These are phyloP conservation scores for Kodamaea hsintzibuensis DNA, from an alignment of 805 yeast species.

Conservation along the genomic window DNA sequence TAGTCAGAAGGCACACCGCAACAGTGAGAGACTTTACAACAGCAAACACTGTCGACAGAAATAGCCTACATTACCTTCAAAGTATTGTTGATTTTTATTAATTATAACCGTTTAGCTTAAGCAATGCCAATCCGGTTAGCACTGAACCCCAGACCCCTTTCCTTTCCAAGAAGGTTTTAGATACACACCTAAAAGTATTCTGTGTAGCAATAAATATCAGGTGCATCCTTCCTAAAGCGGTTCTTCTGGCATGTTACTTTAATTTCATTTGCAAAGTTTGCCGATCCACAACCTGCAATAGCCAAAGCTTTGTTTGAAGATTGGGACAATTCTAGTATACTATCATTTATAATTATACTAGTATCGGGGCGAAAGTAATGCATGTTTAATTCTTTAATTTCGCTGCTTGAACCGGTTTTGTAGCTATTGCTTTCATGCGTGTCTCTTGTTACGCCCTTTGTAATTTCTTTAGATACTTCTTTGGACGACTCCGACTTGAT, in stretches of 20 bases:
- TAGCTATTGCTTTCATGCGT: not conserved
- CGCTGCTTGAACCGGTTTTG: not conserved
- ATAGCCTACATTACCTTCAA: too few species aligned
- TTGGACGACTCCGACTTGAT: not conserved
- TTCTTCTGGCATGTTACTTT: slow-evolving; percentile 30
- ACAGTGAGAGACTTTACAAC: too few species aligned
- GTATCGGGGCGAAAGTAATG: slow-evolving; percentile 1
- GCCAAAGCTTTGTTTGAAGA: slow-evolving; percentile 31
- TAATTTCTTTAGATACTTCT: not conserved
- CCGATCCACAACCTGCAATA: slow-evolving; percentile 43
- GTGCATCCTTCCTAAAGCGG: slow-evolving; percentile 28
- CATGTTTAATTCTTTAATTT: not conserved
- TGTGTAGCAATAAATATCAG: slow-evolving; percentile 43
- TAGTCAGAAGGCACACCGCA: too few species aligned
- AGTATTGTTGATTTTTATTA: too few species aligned
- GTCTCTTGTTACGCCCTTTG: not conserved
- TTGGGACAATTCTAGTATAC: not conserved
- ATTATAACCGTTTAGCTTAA: too few species aligned
- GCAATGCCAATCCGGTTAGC: too few species aligned
- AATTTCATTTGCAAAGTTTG: slow-evolving; percentile 28
- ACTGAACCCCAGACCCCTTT: too few species aligned
- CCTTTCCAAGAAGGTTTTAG: too few species aligned
- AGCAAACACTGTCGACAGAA: too few species aligned
- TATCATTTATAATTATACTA: not conserved
- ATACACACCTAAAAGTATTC: slow-evolving; percentile 31